phyloP scores from a whole-genome alignment of 2,329 filamentous ascomycete genomes.

The Escovopsis sp. region DNA sequence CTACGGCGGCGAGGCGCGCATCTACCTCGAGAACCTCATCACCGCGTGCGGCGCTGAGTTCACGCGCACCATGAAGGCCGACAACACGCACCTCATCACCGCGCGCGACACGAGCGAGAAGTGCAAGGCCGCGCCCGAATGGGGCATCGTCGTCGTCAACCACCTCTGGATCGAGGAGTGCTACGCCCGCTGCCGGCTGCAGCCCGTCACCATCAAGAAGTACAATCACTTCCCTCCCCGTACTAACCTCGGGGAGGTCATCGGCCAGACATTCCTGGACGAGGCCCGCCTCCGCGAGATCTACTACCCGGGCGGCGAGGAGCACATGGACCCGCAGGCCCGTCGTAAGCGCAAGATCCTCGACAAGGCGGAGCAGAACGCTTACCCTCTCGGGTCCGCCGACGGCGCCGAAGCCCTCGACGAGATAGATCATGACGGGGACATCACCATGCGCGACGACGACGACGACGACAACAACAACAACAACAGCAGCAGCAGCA shows the following conservation, averaged over 20 bases:
- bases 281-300: constrained; percentile 42
- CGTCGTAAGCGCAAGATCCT: constrained; percentile 35
- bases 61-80: constrained; percentile 86
- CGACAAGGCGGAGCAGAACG: constrained; percentile 35
- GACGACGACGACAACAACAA: constrained; percentile 18
- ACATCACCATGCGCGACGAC: constrained; percentile 29
- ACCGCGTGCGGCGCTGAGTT: constrained; percentile 71
- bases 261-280: constrained; percentile 77
- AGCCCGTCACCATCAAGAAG: constrained; percentile 53
- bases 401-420: constrained; percentile 31
- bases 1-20: constrained; percentile 84
- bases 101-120: constrained; percentile 85
- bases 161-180: constrained; percentile 97
- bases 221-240: constrained; percentile 78
- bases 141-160: constrained; percentile 80
- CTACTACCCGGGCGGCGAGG: constrained; percentile 51
- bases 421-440: constrained; percentile 21
- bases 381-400: constrained; percentile 29
- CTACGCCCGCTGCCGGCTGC: constrained; percentile 73
- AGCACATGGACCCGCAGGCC: constrained; percentile 24
- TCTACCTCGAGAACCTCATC: constrained; percentile 87
- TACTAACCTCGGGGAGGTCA: constrained; percentile 85
- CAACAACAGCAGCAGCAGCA: constrained; percentile 11
- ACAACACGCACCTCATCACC: constrained; percentile 91
- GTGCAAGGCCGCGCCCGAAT: constrained; percentile 79